These are phyloP conservation scores for Venturia nashicola DNA, from an alignment of 2,329 filamentous ascomycete species.

Conservation along the genomic window DNA sequence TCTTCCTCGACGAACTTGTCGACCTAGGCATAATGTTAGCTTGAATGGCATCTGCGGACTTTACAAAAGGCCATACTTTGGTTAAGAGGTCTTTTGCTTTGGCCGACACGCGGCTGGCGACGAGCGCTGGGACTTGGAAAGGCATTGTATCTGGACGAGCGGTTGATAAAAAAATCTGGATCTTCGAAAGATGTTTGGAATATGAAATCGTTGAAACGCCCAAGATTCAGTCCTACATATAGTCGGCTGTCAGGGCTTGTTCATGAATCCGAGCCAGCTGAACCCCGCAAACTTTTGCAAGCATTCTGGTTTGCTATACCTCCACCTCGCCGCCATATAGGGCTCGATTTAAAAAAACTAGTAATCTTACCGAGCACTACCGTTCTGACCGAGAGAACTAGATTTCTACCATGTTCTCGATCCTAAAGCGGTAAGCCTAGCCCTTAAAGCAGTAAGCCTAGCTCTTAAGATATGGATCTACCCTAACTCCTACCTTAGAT, in stretches of 20 bases:
- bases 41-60: background rate
- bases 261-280: too few species aligned
- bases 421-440: too few species aligned
- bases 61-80: background rate
- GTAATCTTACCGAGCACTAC: too few species aligned
- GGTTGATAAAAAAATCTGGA: background rate
- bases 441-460: too few species aligned
- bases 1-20: constrained; percentile 96
- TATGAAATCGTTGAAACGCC: background rate
- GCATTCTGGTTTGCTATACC: too few species aligned
- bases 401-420: too few species aligned
- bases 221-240: background rate
- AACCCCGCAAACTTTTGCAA: too few species aligned
- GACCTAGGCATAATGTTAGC: constrained; percentile 38
- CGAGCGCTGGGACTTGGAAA: background rate
- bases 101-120: constrained; percentile 3
- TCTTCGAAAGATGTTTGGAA: background rate
- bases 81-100: constrained; percentile 8
- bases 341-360: too few species aligned
- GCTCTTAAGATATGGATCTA: too few species aligned
- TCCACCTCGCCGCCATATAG: too few species aligned
- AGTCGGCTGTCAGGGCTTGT: background rate
- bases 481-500: too few species aligned
- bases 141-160: background rate
- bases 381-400: too few species aligned